Percentiles rank a stretch among this genome's conserved stretches.
These are phyloP conservation scores for Rhizopogon vesiculosus DNA, from an alignment of 768 basidiomycete genomes.

Conservation along the genomic window DNA sequence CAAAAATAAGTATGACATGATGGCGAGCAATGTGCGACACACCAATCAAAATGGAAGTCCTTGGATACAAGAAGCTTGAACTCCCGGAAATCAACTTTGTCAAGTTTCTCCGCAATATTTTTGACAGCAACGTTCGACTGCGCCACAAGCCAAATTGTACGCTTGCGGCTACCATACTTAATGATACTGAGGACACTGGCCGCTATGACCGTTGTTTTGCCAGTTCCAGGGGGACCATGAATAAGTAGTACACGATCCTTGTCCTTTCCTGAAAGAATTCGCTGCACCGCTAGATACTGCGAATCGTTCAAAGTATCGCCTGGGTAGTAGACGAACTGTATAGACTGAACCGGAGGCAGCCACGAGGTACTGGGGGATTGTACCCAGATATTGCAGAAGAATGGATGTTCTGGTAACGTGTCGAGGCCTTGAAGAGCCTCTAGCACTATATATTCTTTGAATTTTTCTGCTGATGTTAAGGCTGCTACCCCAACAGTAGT, in stretches of 20 bases:
- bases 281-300: constrained; percentile 22
- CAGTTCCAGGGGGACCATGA: constrained; percentile 39
- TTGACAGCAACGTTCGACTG: constrained; percentile 51
- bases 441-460: constrained; percentile 19
- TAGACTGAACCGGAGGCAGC: constrained; percentile 2
- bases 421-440: constrained; percentile 11
- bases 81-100: constrained; percentile 21
- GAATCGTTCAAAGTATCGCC: constrained; percentile 18
- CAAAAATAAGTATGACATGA: neutral
- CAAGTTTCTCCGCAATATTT: constrained; percentile 46
- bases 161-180: constrained; percentile 2
- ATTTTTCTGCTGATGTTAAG: constrained; percentile 49
- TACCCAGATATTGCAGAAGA: constrained; percentile 25
- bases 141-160: constrained; percentile 35
- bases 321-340: neutral
- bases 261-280: constrained; percentile 21
- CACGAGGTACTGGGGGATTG: constrained; percentile 12
- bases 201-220: constrained; percentile 41
- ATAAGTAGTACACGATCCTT: constrained; percentile 20
- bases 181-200: constrained; percentile 25
- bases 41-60: constrained; percentile 46
- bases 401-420: constrained; percentile 15
- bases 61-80: constrained; percentile 41
- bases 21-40: constrained; percentile 2
- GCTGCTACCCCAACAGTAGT: constrained; percentile 49